These are phyloP conservation scores for Salinomyces thailandicus DNA, from an alignment of 2,329 filamentous ascomycete species.

Conservation along the genomic window DNA sequence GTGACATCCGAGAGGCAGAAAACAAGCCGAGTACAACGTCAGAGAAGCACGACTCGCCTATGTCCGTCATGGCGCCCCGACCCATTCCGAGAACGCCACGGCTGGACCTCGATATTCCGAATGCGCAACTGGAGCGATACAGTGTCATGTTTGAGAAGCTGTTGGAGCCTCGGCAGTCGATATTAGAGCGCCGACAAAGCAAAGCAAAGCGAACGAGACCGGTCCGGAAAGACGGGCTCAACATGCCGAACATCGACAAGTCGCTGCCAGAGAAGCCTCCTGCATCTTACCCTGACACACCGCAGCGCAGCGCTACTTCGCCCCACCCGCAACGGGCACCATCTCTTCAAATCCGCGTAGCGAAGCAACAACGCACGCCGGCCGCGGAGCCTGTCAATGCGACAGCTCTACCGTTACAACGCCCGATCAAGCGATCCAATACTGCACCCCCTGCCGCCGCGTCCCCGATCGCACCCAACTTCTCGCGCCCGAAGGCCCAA, in stretches of 20 bases:
- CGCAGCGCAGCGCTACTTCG: slow-evolving; percentile 11
- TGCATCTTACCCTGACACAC: too few relatives aligned
- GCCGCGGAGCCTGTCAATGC: slow-evolving; percentile 9
- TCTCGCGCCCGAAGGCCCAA: slow-evolving; percentile 8
- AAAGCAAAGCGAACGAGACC: slow-evolving; percentile 8
- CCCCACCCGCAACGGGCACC: slow-evolving; percentile 9
- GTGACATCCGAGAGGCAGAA: slow-evolving; percentile 8
- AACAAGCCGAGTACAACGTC: slow-evolving; percentile 6
- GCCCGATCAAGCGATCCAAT: slow-evolving; percentile 16
- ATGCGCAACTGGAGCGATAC: slow-evolving; percentile 71
- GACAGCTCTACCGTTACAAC: slow-evolving; percentile 11
- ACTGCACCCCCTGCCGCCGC: slow-evolving; percentile 17
- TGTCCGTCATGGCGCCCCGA: slow-evolving; percentile 2
- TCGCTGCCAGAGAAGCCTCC: not conserved
- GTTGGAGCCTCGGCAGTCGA: slow-evolving; percentile 38
- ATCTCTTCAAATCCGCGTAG: slow-evolving; percentile 10
- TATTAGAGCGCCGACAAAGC: slow-evolving; percentile 24
- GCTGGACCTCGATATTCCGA: slow-evolving; percentile 71
- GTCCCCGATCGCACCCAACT: slow-evolving; percentile 10
- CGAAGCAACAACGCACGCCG: slow-evolving; percentile 3
- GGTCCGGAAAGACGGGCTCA: not conserved
- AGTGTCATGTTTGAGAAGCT: slow-evolving; percentile 86
- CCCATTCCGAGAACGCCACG: slow-evolving; percentile 19
- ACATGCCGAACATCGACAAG: not conserved
- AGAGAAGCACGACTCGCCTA: slow-evolving; percentile 9